These are phyloP conservation scores for Populus nigra DNA, from an alignment of 345 rosid genomes.

Conservation along the genomic window DNA sequence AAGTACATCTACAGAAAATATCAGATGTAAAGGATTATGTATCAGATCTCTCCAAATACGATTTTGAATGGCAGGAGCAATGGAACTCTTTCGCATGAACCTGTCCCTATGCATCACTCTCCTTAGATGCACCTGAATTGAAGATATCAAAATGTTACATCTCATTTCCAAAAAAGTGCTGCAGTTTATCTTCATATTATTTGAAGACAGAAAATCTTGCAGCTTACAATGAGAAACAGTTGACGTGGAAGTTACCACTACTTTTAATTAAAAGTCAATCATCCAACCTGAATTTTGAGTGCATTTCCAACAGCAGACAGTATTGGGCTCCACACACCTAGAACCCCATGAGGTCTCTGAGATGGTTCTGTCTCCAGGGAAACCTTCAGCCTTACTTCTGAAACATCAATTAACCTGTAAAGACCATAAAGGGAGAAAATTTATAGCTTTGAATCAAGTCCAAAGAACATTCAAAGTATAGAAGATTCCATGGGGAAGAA, in stretches of 20 bases:
- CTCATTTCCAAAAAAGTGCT: background rate
- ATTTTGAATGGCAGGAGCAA: constrained; percentile 73
- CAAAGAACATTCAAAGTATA: background rate
- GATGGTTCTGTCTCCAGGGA: constrained; percentile 85
- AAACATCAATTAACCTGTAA: constrained; percentile 90
- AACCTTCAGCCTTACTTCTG: constrained; percentile 84
- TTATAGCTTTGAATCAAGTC: constrained; percentile 3
- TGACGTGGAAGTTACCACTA: background rate
- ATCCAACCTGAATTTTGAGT: constrained; percentile 84
- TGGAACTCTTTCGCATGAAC: constrained; percentile 90
- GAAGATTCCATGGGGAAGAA: constrained; percentile 6
- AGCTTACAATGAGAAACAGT: background rate
- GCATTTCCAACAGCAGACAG: constrained; percentile 97
- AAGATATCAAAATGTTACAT: constrained; percentile 10
- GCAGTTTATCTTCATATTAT: background rate
- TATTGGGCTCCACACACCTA: constrained; percentile 96
- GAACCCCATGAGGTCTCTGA: constrained; percentile 87
- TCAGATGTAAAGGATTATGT: constrained; percentile 90
- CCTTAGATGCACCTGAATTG: constrained; percentile 79
- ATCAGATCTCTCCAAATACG: constrained; percentile 95
- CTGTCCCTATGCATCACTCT: constrained; percentile 89
- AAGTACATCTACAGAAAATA: constrained; percentile 93
- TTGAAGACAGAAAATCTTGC: background rate
- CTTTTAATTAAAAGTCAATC: background rate
- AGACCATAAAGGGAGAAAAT: constrained; percentile 14